A percentile compares a stretch with the other conserved stretches of the same genome.
phyloP scores from a whole-genome alignment of 306 rosid species.

The Corylus americana region DNA sequence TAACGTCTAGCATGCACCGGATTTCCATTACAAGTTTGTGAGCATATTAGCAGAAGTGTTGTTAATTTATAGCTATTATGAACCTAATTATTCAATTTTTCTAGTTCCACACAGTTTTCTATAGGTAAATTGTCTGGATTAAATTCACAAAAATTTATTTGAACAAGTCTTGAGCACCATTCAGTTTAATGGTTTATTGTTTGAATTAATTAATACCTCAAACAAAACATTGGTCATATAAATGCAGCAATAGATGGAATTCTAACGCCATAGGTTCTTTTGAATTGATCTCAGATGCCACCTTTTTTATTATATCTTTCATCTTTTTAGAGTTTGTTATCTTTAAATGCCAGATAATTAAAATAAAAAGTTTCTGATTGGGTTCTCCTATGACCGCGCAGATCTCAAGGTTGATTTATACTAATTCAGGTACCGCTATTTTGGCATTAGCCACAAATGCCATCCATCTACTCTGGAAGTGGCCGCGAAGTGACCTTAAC shows the following conservation, averaged over 20 bases:
- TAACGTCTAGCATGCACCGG: not conserved
- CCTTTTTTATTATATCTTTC: not conserved
- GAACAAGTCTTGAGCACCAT: not conserved
- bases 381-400: slow-evolving; percentile 23
- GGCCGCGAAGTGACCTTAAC: slow-evolving; percentile 53
- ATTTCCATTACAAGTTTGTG: not conserved
- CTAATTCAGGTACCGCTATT: slow-evolving; percentile 56
- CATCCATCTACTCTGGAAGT: slow-evolving; percentile 61
- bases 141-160: not conserved
- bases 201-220: not conserved
- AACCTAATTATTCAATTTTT: not conserved
- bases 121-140: too few relatives aligned
- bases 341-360: not conserved
- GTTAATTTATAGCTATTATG: not conserved
- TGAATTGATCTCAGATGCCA: slow-evolving; percentile 1
- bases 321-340: not conserved
- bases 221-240: not conserved
- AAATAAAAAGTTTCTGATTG: slow-evolving; percentile 11
- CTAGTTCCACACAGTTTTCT: not conserved
- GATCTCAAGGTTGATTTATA: slow-evolving; percentile 65
- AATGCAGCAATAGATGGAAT: not conserved
- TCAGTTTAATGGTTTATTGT: not conserved
- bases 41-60: not conserved
- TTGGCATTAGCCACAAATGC: slow-evolving; percentile 63
- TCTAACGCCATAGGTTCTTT: not conserved